A percentile compares a stretch with the other conserved stretches of the same genome.
phyloP scores from a whole-genome alignment of 2,329 filamentous ascomycete species.

The Akanthomyces lecanii region DNA sequence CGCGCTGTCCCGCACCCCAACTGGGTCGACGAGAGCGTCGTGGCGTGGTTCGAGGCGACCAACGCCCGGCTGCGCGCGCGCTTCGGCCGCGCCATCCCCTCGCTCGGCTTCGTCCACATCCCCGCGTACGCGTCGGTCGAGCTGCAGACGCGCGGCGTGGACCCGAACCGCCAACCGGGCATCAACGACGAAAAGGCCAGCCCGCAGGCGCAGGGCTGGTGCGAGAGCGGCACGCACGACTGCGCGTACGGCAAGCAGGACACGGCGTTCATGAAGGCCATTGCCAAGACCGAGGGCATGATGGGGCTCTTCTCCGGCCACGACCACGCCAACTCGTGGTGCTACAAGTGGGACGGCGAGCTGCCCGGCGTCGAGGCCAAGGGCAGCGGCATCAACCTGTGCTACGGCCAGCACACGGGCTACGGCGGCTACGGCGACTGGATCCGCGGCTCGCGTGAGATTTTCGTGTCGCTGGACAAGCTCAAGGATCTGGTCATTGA shows the following conservation, averaged over 20 bases:
- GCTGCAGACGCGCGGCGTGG: conserved; percentile 29
- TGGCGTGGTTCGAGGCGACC: conserved; percentile 40
- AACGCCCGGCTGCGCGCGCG: conserved; percentile 27
- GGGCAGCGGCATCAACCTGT: conserved; percentile 45
- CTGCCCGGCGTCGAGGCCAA: conserved; percentile 31
- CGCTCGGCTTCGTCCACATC: conserved; percentile 47
- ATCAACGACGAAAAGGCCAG: conserved; percentile 43
- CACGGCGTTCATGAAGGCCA: conserved; percentile 57
- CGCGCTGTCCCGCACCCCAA: conserved; percentile 34
- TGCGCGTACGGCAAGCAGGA: conserved; percentile 49
- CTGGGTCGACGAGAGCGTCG: conserved; percentile 44
- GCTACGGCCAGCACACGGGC: conserved; percentile 62
- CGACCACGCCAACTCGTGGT: conserved; percentile 62
- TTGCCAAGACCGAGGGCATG: conserved; percentile 51
- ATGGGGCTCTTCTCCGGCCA: conserved; percentile 61
- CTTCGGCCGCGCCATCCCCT: conserved; percentile 37
- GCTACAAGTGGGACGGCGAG: conserved; percentile 43
- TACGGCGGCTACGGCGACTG: conserved; percentile 60
- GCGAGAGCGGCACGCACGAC: conserved; percentile 33
- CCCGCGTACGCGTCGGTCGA: conserved; percentile 38
- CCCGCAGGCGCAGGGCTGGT: conserved; percentile 43
- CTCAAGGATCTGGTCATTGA: conserved; percentile 41
- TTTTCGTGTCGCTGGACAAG: conserved; percentile 28
- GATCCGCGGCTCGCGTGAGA: conserved; percentile 48
- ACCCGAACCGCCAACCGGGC: conserved; percentile 38